Evolutionary conservation across 148 eudicot genomes (phyloP).

Genomic region (Fagopyrum homotropicum): DNA sequence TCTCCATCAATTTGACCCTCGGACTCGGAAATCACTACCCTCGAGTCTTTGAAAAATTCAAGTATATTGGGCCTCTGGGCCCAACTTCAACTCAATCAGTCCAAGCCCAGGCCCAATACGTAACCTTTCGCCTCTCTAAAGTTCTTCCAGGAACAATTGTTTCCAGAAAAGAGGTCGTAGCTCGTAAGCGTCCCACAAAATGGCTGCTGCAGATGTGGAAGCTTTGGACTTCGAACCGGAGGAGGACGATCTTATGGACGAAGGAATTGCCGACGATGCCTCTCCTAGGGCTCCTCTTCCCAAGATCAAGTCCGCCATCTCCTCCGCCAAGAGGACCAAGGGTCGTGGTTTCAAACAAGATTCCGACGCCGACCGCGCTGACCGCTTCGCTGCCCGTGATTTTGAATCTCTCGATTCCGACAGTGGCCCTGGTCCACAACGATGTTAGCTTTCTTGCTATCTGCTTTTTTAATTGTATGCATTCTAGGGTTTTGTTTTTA

Average conservation of each 20-base stretch:
- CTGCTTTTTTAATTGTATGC: not conserved
- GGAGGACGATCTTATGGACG: constrained; percentile 95
- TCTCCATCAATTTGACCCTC: not conserved
- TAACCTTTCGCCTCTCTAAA: not conserved
- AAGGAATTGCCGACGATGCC: constrained; percentile 32
- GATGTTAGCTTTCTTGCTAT: constrained; percentile 40
- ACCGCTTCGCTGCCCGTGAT: constrained; percentile 45
- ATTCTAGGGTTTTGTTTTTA: not conserved
- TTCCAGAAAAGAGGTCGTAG: not conserved
- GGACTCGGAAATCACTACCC: not conserved
- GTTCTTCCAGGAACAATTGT: not conserved
- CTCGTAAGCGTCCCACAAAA: constrained; percentile 11
- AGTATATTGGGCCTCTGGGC: not conserved
- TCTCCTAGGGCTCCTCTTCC: constrained; percentile 37
- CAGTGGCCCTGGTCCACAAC: constrained; percentile 76
- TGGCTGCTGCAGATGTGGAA: constrained; percentile 68
- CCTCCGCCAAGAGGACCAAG: constrained; percentile 47
- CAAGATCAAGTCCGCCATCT: constrained; percentile 65
- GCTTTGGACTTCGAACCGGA: constrained; percentile 86
- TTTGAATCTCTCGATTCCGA: constrained; percentile 66
- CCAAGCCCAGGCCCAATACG: not conserved
- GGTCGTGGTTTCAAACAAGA: constrained; percentile 80
- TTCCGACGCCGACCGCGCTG: constrained; percentile 36
- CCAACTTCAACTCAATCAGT: not conserved
- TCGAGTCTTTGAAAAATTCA: not conserved